These are phyloP conservation scores for Phaeolepiota aurea DNA, from an alignment of 768 basidiomycete genomes.

Conservation along the genomic window DNA sequence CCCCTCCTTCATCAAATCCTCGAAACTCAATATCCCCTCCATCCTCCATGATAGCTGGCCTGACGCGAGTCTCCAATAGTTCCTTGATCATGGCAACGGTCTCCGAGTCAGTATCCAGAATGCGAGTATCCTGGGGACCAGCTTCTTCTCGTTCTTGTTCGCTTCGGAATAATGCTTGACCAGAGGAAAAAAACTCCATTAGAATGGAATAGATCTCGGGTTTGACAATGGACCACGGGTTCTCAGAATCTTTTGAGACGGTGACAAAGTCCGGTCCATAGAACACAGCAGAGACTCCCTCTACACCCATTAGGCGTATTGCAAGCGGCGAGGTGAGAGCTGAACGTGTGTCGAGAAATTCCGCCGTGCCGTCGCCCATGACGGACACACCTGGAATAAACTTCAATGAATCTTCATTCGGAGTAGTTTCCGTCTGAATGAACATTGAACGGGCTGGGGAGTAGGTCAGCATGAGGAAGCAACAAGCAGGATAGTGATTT, in stretches of 20 bases:
- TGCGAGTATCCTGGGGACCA: conserved; percentile 88
- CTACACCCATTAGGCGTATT: conserved; percentile 87
- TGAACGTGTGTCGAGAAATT: conserved; percentile 86
- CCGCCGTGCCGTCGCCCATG: conserved; percentile 83
- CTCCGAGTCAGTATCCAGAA: conserved; percentile 91
- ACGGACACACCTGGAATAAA: conserved; percentile 92
- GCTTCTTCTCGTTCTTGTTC: conserved; percentile 73
- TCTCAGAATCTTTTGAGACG: conserved; percentile 83
- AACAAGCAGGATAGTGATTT: background rate
- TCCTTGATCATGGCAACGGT: conserved; percentile 99
- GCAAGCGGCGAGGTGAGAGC: conserved; percentile 93
- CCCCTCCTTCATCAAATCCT: conserved; percentile 77
- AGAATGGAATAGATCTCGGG: conserved; percentile 93
- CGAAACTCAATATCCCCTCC: conserved; percentile 97
- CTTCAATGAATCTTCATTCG: conserved; percentile 95
- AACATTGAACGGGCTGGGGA: conserved; percentile 81
- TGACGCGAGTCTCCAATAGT: conserved; percentile 85
- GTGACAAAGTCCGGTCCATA: conserved; percentile 99
- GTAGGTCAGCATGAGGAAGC: background rate
- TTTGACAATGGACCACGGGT: conserved; percentile 84
- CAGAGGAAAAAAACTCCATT: conserved; percentile 98
- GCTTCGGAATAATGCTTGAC: conserved; percentile 75
- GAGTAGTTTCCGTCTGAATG: conserved; percentile 96
- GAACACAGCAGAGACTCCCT: conserved; percentile 84
- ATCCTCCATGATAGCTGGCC: conserved; percentile 98